Base-by-base conservation (phyloP, 2,329 filamentous ascomycete species). In the Cytospora chrysosperma region DNA sequence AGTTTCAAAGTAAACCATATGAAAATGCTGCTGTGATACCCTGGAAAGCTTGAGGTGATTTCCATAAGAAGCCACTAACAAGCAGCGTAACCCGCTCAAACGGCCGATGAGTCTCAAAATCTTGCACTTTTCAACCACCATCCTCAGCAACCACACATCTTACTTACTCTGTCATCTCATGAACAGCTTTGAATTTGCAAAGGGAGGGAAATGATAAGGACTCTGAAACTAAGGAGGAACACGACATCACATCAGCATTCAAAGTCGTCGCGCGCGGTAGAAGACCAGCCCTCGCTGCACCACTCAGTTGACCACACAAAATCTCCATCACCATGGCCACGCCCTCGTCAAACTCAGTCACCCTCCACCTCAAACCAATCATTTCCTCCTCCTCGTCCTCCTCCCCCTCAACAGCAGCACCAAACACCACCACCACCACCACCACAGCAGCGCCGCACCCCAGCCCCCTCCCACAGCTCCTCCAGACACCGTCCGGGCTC, bases 401-500 rank as follows among this genome's bases (percentile, higher is more conserved):
- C n/a, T n/a, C n/a, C n/a, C 21, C 40, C n/a, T n/a, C 40, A 43
- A n/a, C 40, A 47, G 13, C 43, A 47, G 24, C n/a, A 24, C n/a
- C 43, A 24, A 9, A 9, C 7, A 21, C 7, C 34, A 56, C 56
- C 15, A 21, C 59, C 32, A 17, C 69, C 1, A 70, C 71, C 26
- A 63, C 69, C 17, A 61, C 63, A 24, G 43, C 66, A n/a, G 30
- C 69, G 7, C 50, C 67, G n/a, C 59, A 70, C 1, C 49, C 62
- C 32, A 83, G 76, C 63, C 88, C 91, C 4, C 85, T 98, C 5
- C 95, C 95, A 1, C 75, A 84, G n/a, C 82, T 97, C 67, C 85
- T 98, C 19, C 91, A 93, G 70, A 97, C 94, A 0, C 95, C 95
- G 0, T 88, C 90, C 0, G 95, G 95, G 57, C 85, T 97, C 49